phyloP scores from a whole-genome alignment of 805 yeast genomes.

The Ogataea polymorpha region DNA sequence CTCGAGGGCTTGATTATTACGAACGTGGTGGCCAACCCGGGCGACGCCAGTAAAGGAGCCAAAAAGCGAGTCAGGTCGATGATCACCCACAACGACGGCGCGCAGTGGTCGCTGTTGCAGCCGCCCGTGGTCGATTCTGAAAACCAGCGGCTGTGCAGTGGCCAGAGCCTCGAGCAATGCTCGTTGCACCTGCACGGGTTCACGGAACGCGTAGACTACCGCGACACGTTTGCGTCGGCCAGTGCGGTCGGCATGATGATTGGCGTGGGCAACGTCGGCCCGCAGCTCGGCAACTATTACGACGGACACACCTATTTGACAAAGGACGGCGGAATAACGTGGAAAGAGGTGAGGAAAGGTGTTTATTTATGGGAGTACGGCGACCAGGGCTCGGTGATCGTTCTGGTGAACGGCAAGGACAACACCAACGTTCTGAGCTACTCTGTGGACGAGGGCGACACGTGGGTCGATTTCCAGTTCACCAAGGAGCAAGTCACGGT shows the following conservation, averaged over 20 bases:
- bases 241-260: constrained; percentile 83
- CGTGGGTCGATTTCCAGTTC: constrained; percentile 69
- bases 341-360: constrained; percentile 75
- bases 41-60: constrained; percentile 41
- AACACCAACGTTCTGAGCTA: constrained; percentile 58
- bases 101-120: constrained; percentile 66
- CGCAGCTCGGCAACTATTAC: constrained; percentile 42
- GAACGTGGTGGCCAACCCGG: constrained; percentile 60
- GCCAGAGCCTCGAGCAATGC: constrained; percentile 53
- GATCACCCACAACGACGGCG: constrained; percentile 86
- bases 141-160: constrained; percentile 57
- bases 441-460: constrained; percentile 72
- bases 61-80: constrained; percentile 59
- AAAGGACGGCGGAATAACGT: constrained; percentile 80
- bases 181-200: constrained; percentile 83
- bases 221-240: constrained; percentile 81
- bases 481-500: constrained; percentile 56
- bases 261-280: constrained; percentile 86
- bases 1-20: constrained; percentile 82
- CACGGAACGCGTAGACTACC: constrained; percentile 73
- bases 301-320: constrained; percentile 59
- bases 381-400: constrained; percentile 83
- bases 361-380: constrained; percentile 90
- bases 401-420: constrained; percentile 59
- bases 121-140: constrained; percentile 67